A percentile compares a stretch with the other conserved stretches of the same genome.
Conservation (phyloP, 2,329 filamentous ascomycete species). For the Diaporthe sp. region DNA sequence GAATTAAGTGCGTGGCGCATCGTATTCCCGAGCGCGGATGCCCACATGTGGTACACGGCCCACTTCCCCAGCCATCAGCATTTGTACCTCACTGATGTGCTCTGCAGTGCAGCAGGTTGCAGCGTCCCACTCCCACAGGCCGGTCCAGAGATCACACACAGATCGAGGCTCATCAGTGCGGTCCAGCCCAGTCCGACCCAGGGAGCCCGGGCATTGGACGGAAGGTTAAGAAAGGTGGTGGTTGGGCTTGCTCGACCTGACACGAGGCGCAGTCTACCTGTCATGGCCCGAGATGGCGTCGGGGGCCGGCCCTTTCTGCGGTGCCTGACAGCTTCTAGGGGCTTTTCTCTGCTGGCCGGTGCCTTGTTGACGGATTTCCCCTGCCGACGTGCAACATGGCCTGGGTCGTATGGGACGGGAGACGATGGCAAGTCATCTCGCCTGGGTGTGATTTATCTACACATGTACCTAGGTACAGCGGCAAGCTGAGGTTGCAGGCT, state of each 20-base stretch:
- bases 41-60: conserved; percentile 18
- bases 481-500: neutral
- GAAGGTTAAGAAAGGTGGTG: conserved; percentile 36
- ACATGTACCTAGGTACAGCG: neutral
- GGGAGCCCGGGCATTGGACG: conserved; percentile 7
- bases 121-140: conserved; percentile 16
- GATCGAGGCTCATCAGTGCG: conserved; percentile 32
- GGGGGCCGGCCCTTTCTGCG: neutral
- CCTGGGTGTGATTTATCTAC: neutral
- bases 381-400: conserved; percentile 1
- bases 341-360: neutral
- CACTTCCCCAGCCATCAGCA: conserved; percentile 40
- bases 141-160: conserved; percentile 23
- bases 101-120: conserved; percentile 10
- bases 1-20: conserved; percentile 15
- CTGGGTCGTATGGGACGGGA: neutral
- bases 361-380: neutral
- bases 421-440: conserved; percentile 12
- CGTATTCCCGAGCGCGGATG: conserved; percentile 1
- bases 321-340: conserved; percentile 24
- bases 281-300: conserved; percentile 1
- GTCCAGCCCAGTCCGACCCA: neutral
- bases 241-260: conserved; percentile 34
- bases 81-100: conserved; percentile 9
- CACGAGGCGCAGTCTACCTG: conserved; percentile 22